Evolutionary conservation across 768 basidiomycete species (phyloP), one percentile per base, ranked within the genome.

Genomic region (Xerocomus spinulosus): DNA sequence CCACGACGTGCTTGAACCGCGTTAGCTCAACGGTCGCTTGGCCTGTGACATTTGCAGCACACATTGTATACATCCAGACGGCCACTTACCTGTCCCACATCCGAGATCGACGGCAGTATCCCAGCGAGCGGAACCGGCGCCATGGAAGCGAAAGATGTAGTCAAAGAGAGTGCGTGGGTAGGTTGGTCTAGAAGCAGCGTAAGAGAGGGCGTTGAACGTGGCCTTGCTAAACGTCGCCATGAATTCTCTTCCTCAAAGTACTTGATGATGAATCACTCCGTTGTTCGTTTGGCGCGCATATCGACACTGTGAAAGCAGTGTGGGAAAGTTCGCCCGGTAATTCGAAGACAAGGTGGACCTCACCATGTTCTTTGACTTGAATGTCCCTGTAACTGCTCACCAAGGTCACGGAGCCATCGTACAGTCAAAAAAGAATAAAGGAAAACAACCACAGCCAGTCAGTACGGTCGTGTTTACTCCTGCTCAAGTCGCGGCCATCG

Each of bases 201-300:
- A 92, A 5, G 70, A 63, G 6, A 77, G 67, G 0, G 85, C 77
- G 60, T 88, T 80, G 69, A 89, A 92, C 0, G 80, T 75, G 0
- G 73, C 62, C 53, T 84, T 85, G 12, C 82, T 79, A 57, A 90
- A 93, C 0, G 86, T 85, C 9, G 88, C 73, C 90, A 92, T 47
- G 29, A 15, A 5, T 20, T 18, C 18, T 21, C 15, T 26, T 36
- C 13, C 32, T 37, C 26, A 13, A 21, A 13, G 35, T 12, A 15
- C 18, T 20, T 9, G 18, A 35, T 17, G 10, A 35, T 18, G 34
- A 17, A 28, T 10, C 26, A 28, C 6, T 28, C 10, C 26, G 26
- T 28, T 28, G n/a, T n/a, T n/a, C n/a, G n/a, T n/a, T n/a, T n/a
- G n/a, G n/a, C n/a, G n/a, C n/a, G n/a, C n/a, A n/a, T n/a, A n/a